These are phyloP conservation scores for Saccharomycopsis amapae DNA, from an alignment of 805 yeast genomes.

Conservation along the genomic window DNA sequence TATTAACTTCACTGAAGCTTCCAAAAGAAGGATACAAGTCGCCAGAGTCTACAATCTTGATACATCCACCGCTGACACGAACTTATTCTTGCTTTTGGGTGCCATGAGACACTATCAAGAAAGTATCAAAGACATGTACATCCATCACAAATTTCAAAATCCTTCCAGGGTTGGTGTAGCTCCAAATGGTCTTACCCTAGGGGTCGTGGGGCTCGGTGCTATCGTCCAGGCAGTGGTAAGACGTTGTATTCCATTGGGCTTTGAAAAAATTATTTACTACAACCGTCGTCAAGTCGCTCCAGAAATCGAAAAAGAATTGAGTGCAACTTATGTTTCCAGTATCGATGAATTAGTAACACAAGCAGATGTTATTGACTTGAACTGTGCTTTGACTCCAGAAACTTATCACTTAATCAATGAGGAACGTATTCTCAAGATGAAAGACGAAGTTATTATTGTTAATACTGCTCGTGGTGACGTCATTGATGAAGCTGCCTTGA, in stretches of 20 bases:
- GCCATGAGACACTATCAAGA: constrained; percentile 42
- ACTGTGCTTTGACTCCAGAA: constrained; percentile 34
- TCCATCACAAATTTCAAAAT: constrained; percentile 39
- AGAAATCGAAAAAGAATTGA: constrained; percentile 29
- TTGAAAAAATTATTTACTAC: constrained; percentile 36
- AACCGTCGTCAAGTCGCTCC: constrained; percentile 33
- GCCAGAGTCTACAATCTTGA: constrained; percentile 48
- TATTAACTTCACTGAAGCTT: constrained; percentile 39
- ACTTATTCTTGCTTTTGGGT: constrained; percentile 42
- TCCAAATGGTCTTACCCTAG: constrained; percentile 37
- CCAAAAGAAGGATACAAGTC: constrained; percentile 36
- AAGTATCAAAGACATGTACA: constrained; percentile 34
- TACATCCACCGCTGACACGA: constrained; percentile 52
- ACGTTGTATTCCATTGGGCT: constrained; percentile 37
- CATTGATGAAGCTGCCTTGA: constrained; percentile 56
- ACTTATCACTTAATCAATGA: constrained; percentile 36
- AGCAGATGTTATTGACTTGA: constrained; percentile 31
- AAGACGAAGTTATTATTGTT: constrained; percentile 65
- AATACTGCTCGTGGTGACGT: constrained; percentile 90
- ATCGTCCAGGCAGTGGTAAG: constrained; percentile 40
- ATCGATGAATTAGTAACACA: constrained; percentile 26
- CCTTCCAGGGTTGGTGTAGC: constrained; percentile 33
- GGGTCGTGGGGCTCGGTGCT: constrained; percentile 42
- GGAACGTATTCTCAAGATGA: constrained; percentile 58
- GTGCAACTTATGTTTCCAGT: constrained; percentile 27